Base-by-base conservation (phyloP, 1,284 basidiomycete genomes). In the Tilletiaria anomala region DNA sequence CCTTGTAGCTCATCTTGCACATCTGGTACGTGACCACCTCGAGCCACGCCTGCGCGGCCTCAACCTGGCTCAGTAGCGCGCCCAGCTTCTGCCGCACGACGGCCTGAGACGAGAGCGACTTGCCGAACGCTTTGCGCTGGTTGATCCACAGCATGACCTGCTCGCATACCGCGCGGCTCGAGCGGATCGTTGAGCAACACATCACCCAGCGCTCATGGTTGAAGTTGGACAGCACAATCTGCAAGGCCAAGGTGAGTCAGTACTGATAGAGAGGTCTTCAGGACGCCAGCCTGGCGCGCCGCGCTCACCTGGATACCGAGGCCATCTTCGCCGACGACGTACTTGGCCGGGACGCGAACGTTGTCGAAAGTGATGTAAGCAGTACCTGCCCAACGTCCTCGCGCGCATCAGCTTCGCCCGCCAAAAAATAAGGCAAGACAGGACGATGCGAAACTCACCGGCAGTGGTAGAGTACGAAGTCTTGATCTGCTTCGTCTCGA, bases 11-110 rank as follows among this genome's bases (percentile, higher is more conserved):
- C 83, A 61, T 68, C 56, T 87, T 79, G 64, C 76, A 78, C 87
- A 91, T 91, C 69, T 91, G 87, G 67, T 80, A 78, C 0, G 86
- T 89, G 48, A 91, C 71, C 60, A 77, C 81, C 70, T 94, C 88
- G 19, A 91, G 71, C 85, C 86, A 93, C 36, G 75, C 77, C 63
- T 93, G 87, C 43, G 77, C 78, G 0, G 82, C 77, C 70, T 89
- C 84, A 24, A 76, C 74, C 45, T 83, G 79, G 17, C 82, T 76
- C 46, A 89, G 85, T 82, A 89, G 86, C 19, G 72, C 71, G 2
- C 84, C 85, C 37, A 91, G 69, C 73, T 87, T 88, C 56, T 75
- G 74, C 42, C 86, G 76, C 56, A 93, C 79, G 48, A 89, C 82
- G 5, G 86, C 76, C 65, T 85, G 82, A 5, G 78, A 76, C 53